Percentiles rank a stretch among this genome's conserved stretches.
Evolutionary conservation across 768 basidiomycete species (phyloP).

Genomic region (Nidularia sp.): DNA sequence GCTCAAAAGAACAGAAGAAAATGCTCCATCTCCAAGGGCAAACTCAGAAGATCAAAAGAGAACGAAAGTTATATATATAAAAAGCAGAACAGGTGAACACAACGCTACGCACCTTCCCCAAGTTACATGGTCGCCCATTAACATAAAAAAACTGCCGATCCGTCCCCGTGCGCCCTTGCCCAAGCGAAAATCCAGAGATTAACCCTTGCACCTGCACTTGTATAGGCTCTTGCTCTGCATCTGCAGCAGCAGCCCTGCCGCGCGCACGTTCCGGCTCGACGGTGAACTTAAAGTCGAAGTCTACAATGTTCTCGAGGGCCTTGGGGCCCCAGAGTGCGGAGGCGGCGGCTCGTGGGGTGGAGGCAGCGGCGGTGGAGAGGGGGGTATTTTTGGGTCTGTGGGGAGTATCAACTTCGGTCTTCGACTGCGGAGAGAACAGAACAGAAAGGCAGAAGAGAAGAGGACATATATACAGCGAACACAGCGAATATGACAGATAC

Average conservation of each 20-base stretch:
- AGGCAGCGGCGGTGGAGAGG: too few species aligned
- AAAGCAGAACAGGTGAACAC: not conserved
- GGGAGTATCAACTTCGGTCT: too few species aligned
- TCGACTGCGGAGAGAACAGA: too few species aligned
- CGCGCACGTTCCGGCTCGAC: slow-evolving; percentile 52
- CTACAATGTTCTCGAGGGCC: slow-evolving; percentile 67
- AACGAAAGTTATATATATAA: not conserved
- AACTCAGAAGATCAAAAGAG: too few species aligned
- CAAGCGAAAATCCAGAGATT: slow-evolving; percentile 77
- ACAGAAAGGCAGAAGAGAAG: too few species aligned
- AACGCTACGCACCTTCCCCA: slow-evolving; percentile 51
- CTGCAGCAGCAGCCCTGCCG: not conserved
- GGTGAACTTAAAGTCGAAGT: slow-evolving; percentile 65
- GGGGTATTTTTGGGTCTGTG: too few species aligned
- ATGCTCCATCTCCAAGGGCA: too few species aligned
- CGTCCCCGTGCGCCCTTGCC: slow-evolving; percentile 69
- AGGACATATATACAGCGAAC: too few species aligned
- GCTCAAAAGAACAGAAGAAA: too few species aligned
- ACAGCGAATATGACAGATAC: too few species aligned
- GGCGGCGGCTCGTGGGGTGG: slow-evolving; percentile 53
- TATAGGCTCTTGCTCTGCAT: slow-evolving; percentile 11
- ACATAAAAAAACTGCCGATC: slow-evolving; percentile 93
- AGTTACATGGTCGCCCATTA: slow-evolving; percentile 85
- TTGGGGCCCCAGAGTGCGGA: slow-evolving; percentile 84
- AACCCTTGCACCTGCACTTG: slow-evolving; percentile 67